Percentiles rank a stretch among this genome's conserved stretches.
phyloP scores from a whole-genome alignment of 306 rosid genomes.

The Senna siamea region DNA sequence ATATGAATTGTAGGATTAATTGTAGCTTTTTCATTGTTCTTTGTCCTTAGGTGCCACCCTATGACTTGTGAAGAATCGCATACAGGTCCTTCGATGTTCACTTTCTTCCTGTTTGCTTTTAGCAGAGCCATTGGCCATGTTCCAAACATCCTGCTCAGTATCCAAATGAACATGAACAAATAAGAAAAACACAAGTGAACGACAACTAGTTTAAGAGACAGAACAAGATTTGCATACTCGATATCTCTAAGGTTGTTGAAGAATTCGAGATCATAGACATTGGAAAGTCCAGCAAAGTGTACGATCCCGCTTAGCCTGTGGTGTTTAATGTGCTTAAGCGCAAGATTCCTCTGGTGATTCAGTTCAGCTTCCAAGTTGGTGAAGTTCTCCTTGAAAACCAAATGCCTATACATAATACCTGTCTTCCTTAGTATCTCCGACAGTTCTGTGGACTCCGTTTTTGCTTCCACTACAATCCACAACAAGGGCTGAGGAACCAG shows the following conservation, averaged over 20 bases:
- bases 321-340: slow-evolving; percentile 84
- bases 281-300: slow-evolving; percentile 88
- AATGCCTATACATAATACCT: slow-evolving; percentile 88
- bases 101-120: slow-evolving; percentile 64
- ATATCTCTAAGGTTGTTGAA: slow-evolving; percentile 84
- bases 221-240: slow-evolving; percentile 55
- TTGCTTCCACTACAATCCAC: slow-evolving; percentile 83
- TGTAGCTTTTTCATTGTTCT: slow-evolving; percentile 62
- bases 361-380: slow-evolving; percentile 77
- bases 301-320: slow-evolving; percentile 87
- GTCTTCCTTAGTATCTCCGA: slow-evolving; percentile 70
- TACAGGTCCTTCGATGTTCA: slow-evolving; percentile 85
- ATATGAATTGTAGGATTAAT: slow-evolving; percentile 67
- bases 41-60: slow-evolving; percentile 84
- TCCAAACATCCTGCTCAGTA: slow-evolving; percentile 73
- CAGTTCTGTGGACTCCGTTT: slow-evolving; percentile 52
- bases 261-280: slow-evolving; percentile 84
- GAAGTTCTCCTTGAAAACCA: slow-evolving; percentile 75
- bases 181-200: not conserved
- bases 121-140: slow-evolving; percentile 89
- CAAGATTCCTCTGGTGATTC: slow-evolving; percentile 86
- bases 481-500: slow-evolving; percentile 79
- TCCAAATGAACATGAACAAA: slow-evolving; percentile 3
- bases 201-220: not conserved
- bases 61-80: slow-evolving; percentile 89